Percentiles rank a stretch among this genome's conserved stretches.
phyloP scores from a whole-genome alignment of 306 rosid species.

The Argentina anserina region DNA sequence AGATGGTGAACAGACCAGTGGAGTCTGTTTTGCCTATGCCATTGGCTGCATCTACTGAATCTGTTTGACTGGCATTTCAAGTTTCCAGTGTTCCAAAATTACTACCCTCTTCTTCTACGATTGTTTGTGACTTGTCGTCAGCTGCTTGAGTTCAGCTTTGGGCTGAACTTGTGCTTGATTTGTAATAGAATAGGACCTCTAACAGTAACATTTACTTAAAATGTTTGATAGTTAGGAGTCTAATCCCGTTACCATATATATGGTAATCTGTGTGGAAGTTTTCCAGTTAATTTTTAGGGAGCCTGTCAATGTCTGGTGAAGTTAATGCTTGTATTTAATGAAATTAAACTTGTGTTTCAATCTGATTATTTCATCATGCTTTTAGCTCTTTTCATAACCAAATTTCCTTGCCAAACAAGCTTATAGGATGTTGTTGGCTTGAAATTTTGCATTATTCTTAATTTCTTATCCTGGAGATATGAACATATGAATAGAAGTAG shows the following conservation, averaged over 20 bases:
- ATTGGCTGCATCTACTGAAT: slow-evolving; percentile 9
- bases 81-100: slow-evolving; percentile 9
- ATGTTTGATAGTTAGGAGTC: slow-evolving; percentile 24
- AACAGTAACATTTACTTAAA: slow-evolving; percentile 33
- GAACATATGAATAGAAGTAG: neutral
- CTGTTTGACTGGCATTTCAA: slow-evolving; percentile 3
- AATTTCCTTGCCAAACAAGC: neutral
- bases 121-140: slow-evolving; percentile 33
- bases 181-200: slow-evolving; percentile 32
- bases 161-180: slow-evolving; percentile 58
- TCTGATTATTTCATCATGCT: neutral
- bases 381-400: neutral
- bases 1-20: slow-evolving; percentile 35
- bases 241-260: slow-evolving; percentile 14
- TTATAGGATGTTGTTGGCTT: too few relatives aligned
- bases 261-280: slow-evolving; percentile 23
- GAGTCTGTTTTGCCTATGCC: slow-evolving; percentile 33
- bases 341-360: neutral
- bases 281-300: slow-evolving; percentile 31
- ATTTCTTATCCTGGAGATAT: neutral
- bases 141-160: slow-evolving; percentile 57
- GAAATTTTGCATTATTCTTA: neutral
- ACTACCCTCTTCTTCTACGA: slow-evolving; percentile 27
- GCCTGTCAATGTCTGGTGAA: slow-evolving; percentile 17
- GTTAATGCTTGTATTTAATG: neutral